Conservation (phyloP, 2,329 filamentous ascomycete genomes). For the Orbilia quercus region DNA sequence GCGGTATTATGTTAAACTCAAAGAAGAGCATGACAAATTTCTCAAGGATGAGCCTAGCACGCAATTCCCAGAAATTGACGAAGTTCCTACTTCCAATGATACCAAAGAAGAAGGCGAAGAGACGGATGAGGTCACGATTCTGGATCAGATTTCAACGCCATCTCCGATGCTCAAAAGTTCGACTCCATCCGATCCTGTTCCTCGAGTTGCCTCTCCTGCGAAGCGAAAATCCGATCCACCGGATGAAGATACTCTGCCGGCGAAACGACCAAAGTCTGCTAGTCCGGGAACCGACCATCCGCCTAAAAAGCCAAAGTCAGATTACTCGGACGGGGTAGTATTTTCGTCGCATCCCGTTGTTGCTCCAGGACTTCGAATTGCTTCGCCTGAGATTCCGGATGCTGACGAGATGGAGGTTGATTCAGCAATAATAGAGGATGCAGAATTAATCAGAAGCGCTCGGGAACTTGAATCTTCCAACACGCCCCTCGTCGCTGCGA, state of each 20-base stretch:
- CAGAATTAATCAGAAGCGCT: not conserved
- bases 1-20: slow-evolving; percentile 27
- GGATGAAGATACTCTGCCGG: slow-evolving; percentile 23
- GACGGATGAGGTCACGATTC: slow-evolving; percentile 1
- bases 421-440: not conserved
- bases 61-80: slow-evolving; percentile 37
- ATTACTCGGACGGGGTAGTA: slow-evolving; percentile 3
- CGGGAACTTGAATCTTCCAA: not conserved
- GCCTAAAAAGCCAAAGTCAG: slow-evolving; percentile 22
- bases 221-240: slow-evolving; percentile 34
- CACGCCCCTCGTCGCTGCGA: slow-evolving; percentile 27
- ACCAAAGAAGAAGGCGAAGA: not conserved
- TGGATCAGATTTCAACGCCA: not conserved
- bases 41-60: slow-evolving; percentile 13
- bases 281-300: slow-evolving; percentile 13
- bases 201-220: slow-evolving; percentile 21
- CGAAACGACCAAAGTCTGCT: slow-evolving; percentile 36
- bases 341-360: not conserved
- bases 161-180: not conserved
- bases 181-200: not conserved
- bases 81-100: not conserved
- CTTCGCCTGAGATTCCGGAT: slow-evolving; percentile 35
- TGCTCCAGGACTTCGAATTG: slow-evolving; percentile 5
- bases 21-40: slow-evolving; percentile 45
- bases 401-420: slow-evolving; percentile 5